Percentiles rank a stretch among this genome's conserved stretches.
Evolutionary conservation across 1,284 basidiomycete species (phyloP).

Genomic region (Malassezia brasiliensis): DNA sequence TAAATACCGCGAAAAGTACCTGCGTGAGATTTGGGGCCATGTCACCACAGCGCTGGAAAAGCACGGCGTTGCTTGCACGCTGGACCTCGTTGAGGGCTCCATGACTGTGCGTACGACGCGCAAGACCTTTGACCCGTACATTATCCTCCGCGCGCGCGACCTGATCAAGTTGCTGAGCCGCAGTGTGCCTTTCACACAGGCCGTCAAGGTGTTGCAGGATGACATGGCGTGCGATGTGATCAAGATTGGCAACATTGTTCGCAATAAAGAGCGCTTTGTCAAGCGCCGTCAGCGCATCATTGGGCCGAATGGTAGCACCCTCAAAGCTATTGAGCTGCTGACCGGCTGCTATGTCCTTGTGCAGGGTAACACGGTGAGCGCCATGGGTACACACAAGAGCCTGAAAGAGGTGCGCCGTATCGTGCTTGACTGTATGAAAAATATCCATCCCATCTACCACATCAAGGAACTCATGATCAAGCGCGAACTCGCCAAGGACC

Average conservation of each 20-base stretch:
- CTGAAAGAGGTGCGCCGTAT: slow-evolving; percentile 92
- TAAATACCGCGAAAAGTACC: slow-evolving; percentile 93
- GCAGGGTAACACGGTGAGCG: slow-evolving; percentile 93
- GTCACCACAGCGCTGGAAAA: slow-evolving; percentile 78
- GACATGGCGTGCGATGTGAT: slow-evolving; percentile 89
- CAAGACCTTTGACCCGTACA: slow-evolving; percentile 92
- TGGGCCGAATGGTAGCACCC: slow-evolving; percentile 86
- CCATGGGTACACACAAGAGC: slow-evolving; percentile 90
- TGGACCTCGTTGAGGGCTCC: slow-evolving; percentile 89
- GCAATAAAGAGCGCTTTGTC: slow-evolving; percentile 95
- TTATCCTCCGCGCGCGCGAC: slow-evolving; percentile 89
- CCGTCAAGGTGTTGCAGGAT: slow-evolving; percentile 83
- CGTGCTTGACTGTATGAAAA: slow-evolving; percentile 96
- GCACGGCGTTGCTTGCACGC: slow-evolving; percentile 76
- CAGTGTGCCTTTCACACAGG: slow-evolving; percentile 71
- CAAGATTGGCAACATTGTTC: slow-evolving; percentile 85
- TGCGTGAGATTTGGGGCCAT: slow-evolving; percentile 85
- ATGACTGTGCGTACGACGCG: slow-evolving; percentile 96
- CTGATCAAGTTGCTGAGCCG: slow-evolving; percentile 89
- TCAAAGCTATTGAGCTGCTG: slow-evolving; percentile 95
- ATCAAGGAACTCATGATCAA: slow-evolving; percentile 99
- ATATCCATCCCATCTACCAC: slow-evolving; percentile 97
- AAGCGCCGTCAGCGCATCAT: slow-evolving; percentile 93
- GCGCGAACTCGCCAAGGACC: slow-evolving; percentile 93
- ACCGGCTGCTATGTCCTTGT: slow-evolving; percentile 96